Conservation (phyloP, 2,329 filamentous ascomycete genomes). For the Didymella exigua region DNA sequence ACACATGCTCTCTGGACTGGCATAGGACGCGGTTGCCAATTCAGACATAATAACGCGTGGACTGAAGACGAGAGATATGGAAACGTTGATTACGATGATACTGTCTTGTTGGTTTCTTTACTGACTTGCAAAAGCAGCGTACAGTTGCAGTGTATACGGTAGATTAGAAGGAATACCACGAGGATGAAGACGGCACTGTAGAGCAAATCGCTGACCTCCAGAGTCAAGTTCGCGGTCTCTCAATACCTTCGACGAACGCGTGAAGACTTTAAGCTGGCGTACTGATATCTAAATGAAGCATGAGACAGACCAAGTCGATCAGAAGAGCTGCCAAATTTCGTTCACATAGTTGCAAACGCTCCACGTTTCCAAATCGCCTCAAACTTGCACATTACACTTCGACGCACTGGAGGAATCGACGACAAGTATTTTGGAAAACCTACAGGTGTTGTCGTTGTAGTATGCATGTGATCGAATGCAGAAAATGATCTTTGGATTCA, state of each 20-base stretch:
- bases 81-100: neutral
- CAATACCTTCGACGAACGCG: too few species aligned
- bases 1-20: neutral
- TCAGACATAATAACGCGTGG: neutral
- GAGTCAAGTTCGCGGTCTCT: neutral
- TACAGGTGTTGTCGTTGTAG: neutral
- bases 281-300: neutral
- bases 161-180: neutral
- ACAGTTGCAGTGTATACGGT: neutral
- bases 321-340: neutral
- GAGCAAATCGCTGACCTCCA: neutral
- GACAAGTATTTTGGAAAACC: neutral
- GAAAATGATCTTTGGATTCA: conserved; percentile 10
- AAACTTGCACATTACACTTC: neutral
- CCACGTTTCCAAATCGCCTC: neutral
- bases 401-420: neutral
- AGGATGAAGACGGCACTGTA: neutral
- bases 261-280: neutral
- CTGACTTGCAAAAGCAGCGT: neutral
- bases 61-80: neutral
- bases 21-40: neutral
- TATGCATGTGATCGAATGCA: neutral
- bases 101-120: neutral
- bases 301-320: too few species aligned
- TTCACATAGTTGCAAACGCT: neutral